Conservation (phyloP, 495 filamentous ascomycete genomes). For the Xylaria sp. region DNA sequence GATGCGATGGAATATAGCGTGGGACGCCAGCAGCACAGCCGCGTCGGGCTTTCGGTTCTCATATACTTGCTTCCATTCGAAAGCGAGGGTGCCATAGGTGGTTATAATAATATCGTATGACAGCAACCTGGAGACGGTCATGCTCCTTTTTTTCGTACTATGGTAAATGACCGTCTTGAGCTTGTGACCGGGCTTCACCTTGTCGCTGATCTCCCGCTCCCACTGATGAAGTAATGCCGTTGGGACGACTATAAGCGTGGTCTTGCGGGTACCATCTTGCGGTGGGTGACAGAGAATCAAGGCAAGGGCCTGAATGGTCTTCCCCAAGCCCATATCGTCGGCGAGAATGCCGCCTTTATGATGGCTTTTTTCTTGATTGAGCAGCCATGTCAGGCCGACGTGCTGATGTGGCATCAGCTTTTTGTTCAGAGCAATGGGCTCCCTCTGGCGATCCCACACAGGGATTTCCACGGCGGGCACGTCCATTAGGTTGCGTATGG, state of each 20-base stretch:
- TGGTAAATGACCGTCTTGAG: slow-evolving; percentile 76
- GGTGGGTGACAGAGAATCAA: slow-evolving; percentile 79
- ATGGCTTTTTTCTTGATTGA: slow-evolving; percentile 67
- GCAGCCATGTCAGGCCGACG: slow-evolving; percentile 81
- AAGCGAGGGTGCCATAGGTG: slow-evolving; percentile 81
- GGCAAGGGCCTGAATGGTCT: slow-evolving; percentile 89
- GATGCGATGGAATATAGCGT: slow-evolving; percentile 78
- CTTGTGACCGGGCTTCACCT: slow-evolving; percentile 64
- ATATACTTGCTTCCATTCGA: slow-evolving; percentile 66
- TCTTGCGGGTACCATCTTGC: slow-evolving; percentile 60
- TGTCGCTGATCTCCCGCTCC: slow-evolving; percentile 81
- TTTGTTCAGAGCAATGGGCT: slow-evolving; percentile 69
- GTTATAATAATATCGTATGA: slow-evolving; percentile 86
- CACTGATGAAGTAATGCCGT: slow-evolving; percentile 90
- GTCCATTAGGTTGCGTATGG: slow-evolving; percentile 31
- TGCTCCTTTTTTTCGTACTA: slow-evolving; percentile 50
- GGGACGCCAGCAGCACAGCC: slow-evolving; percentile 62
- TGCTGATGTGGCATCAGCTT: slow-evolving; percentile 84
- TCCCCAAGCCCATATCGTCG: slow-evolving; percentile 94
- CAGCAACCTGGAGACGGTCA: slow-evolving; percentile 66
- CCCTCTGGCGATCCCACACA: slow-evolving; percentile 42
- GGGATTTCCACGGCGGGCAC: slow-evolving; percentile 38
- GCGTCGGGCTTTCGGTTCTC: slow-evolving; percentile 21
- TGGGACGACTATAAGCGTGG: slow-evolving; percentile 86
- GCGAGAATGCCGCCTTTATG: slow-evolving; percentile 86